Evolutionary conservation across 2,329 filamentous ascomycete genomes (phyloP), one percentile per base, ranked within the genome.

Genomic region (Pseudogymnoascus sp.): DNA sequence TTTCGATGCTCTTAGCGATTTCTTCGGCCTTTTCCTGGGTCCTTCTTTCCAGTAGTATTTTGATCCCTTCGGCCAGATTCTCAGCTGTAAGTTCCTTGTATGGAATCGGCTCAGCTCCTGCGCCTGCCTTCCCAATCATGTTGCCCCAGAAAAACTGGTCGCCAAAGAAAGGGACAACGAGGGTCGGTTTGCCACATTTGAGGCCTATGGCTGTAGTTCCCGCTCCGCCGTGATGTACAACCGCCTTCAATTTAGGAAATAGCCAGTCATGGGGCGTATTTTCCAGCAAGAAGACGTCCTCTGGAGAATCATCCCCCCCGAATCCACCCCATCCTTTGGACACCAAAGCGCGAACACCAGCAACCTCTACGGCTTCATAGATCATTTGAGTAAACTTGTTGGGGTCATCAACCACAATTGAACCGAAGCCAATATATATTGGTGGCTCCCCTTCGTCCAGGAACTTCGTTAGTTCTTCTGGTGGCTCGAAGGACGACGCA

Each of bases 61-160:
- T 82, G 73, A 91, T 91, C 0, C 87, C 88, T n/a, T 88, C 84
- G 0, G 85, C 85, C 1, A 91, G 74, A 47, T 82, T 84, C 64
- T 90, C 85, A 0, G 79, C 80, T 1, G 79, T 84, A 1, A 92
- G 74, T 8, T 81, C 75, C 74, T 90, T 90, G 75, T 90, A 89
- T 0, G 87, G 87, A 7, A 90, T 80, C 1, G 87, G 82, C 44
- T 82, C 76, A 0, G 88, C 86, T 0, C 89, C 89, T 0, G 87
- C 88, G 26, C 82, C 81, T 1, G 85, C 80, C 35, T 80, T 82
- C 4, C 79, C 80, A 0, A 91, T 80, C 84, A 89, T 89, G 16
- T 80, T 78, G 1, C 88, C 89, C 89, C 89, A 92, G 71, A 92
- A 92, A 59, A 87, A 82, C 61, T 91, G 88, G 70, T 91, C 88